These are phyloP conservation scores for Neocallimastix lanati DNA, from an alignment of 192 early-diverging fungal species.

Conservation along the genomic window DNA sequence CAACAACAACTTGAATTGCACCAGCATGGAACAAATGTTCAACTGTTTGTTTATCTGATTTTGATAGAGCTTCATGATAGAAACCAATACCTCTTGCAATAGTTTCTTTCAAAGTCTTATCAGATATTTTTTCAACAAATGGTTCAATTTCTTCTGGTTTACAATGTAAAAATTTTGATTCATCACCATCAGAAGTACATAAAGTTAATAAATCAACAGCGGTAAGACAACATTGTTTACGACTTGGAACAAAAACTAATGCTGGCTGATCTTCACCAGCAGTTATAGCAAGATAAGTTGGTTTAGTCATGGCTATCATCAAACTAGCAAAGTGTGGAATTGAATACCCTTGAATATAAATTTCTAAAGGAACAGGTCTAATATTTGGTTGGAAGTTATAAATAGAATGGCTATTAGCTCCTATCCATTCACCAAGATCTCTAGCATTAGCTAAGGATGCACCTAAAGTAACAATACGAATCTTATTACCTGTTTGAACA, in stretches of 20 bases:
- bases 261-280: constrained; percentile 34
- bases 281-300: constrained; percentile 59
- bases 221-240: constrained; percentile 72
- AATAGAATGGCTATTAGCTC: constrained; percentile 47
- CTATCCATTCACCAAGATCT: constrained; percentile 97
- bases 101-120: constrained; percentile 49
- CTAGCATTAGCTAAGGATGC: constrained; percentile 87
- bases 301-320: constrained; percentile 85
- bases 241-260: constrained; percentile 82
- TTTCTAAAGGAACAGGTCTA: constrained; percentile 82
- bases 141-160: constrained; percentile 38
- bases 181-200: constrained; percentile 54
- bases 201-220: constrained; percentile 70
- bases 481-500: constrained; percentile 49
- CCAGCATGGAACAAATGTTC: constrained; percentile 52
- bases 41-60: constrained; percentile 53
- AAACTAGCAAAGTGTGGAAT: constrained; percentile 85
- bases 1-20: constrained; percentile 76
- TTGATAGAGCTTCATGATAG: constrained; percentile 75
- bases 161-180: constrained; percentile 52
- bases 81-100: constrained; percentile 69
- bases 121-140: constrained; percentile 41
- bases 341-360: constrained; percentile 81
- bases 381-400: constrained; percentile 93
- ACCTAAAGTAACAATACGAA: constrained; percentile 82